These are phyloP conservation scores for Penicillium fimorum DNA, from an alignment of 495 filamentous ascomycete species.

Conservation along the genomic window DNA sequence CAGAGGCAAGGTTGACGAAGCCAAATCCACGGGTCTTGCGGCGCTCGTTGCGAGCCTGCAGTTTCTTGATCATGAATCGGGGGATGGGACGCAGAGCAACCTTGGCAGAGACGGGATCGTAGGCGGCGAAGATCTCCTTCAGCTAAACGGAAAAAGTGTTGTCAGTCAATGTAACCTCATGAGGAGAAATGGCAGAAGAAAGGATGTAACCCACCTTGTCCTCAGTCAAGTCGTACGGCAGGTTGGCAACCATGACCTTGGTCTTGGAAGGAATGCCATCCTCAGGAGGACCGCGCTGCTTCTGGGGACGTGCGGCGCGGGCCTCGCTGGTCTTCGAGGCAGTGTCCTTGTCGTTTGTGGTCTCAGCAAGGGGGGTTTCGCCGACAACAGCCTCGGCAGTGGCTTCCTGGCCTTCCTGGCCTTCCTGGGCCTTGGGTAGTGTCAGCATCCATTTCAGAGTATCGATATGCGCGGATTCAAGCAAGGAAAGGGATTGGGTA, in stretches of 20 bases:
- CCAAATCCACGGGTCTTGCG: constrained; percentile 99
- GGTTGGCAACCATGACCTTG: constrained; percentile 99
- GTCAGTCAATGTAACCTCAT: constrained; percentile 6
- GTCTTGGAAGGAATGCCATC: constrained; percentile 98
- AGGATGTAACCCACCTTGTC: constrained; percentile 68
- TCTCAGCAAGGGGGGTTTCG: constrained; percentile 55
- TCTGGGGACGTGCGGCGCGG: constrained; percentile 49
- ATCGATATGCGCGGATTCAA: background rate
- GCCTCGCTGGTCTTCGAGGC: constrained; percentile 49
- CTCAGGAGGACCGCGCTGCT: constrained; percentile 90
- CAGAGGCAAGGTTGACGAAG: constrained; percentile 92
- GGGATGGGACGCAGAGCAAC: constrained; percentile 98
- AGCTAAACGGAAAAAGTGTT: constrained; percentile 56
- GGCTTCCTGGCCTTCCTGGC: constrained; percentile 27
- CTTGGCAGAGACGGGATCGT: constrained; percentile 89
- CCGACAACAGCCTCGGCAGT: constrained; percentile 52
- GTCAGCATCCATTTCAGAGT: constrained; percentile 13
- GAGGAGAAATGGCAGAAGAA: background rate
- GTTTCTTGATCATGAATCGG: constrained; percentile 99
- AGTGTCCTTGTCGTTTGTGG: constrained; percentile 59
- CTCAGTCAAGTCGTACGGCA: constrained; percentile 95
- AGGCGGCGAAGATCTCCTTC: constrained; percentile 89
- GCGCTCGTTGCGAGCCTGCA: constrained; percentile 93
- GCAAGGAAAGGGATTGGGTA: constrained; percentile 20
- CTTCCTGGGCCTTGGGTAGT: constrained; percentile 25